Base-by-base conservation (phyloP, 441 rosid genomes). In the Geranium incanum region DNA sequence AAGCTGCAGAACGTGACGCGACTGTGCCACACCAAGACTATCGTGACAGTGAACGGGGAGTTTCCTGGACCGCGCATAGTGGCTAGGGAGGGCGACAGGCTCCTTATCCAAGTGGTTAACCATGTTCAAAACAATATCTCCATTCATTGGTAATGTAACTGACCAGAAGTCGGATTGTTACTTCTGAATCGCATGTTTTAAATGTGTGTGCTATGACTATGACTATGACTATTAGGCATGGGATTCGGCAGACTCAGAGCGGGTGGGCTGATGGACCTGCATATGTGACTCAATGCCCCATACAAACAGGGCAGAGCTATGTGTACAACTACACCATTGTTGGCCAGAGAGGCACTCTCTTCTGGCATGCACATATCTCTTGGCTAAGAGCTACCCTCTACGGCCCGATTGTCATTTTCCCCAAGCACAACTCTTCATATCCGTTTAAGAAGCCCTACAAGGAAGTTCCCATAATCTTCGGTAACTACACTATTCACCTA, bases 231-330 rank as follows among this genome's bases (percentile, higher is more conserved):
- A 59, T 18, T 5, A 84, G 87, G 89, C 89, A 86, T 50, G 89
- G 89, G 48, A 28, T 86, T 75, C 84, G 81, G 80, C 89, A 86
- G 16, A 75, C 76, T 60, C 81, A 82, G 71, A 84, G 80, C 3
- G 87, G 87, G 21, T 86, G 89, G 89, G 89, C 81, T 0, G 89
- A 86, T 55, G 86, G 87, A 64, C 87, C 86, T 0, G 87, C 89
- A 37, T 86, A 84, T 73, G 84, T 86, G 63, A 87, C 92, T 19
- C 89, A 87, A 28, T 87, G 89, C 75, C 92, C 87, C 0, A 84
- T 86, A 73, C 78, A 82, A 72, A 79, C 84, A 0, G 83, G 87
- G 36, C 81, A 70, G 41, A 86, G 85, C 76, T 86, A 82, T 77
- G 70, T 80, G 3, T 88, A 88, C 19, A 77, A 80, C 71, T 83